Conservation (phyloP, 1,139 yeast species). For the Chernovozyma sophiae-reginae region DNA sequence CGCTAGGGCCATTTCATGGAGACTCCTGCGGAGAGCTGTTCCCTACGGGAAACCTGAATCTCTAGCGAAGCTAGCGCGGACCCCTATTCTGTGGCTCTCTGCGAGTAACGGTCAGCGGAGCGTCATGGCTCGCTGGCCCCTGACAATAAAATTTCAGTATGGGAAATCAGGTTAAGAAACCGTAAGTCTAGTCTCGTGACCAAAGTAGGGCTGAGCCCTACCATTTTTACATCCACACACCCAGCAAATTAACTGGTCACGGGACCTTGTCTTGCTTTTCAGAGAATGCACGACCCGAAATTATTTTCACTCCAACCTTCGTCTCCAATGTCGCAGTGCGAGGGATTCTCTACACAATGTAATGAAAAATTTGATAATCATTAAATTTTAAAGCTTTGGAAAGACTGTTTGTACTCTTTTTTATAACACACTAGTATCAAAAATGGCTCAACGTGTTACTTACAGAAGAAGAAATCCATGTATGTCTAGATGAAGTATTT, state of each 20-base stretch:
- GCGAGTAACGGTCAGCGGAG: too few species aligned
- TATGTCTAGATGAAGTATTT: slow-evolving; percentile 20
- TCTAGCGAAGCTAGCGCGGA: too few species aligned
- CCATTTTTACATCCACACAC: slow-evolving; percentile 3
- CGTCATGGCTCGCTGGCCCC: too few species aligned
- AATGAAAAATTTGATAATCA: slow-evolving; percentile 1
- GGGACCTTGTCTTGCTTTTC: slow-evolving; percentile 4
- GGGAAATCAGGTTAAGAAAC: too few species aligned
- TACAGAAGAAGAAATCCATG: slow-evolving; percentile 53
- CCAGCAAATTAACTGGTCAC: slow-evolving; percentile 1
- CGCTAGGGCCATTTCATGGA: too few species aligned
- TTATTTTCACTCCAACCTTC: slow-evolving; percentile 1
- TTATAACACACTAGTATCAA: slow-evolving; percentile 18
- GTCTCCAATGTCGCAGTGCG: background rate
- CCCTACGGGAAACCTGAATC: too few species aligned
- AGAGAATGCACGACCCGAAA: slow-evolving; percentile 7
- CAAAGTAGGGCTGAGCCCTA: slow-evolving; percentile 4
- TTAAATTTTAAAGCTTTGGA: background rate
- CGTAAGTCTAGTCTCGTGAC: background rate
- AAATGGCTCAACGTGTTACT: slow-evolving; percentile 52
- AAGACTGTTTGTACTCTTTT: slow-evolving; percentile 5
- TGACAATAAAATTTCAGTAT: too few species aligned
- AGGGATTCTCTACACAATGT: background rate
- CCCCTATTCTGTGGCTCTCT: too few species aligned
- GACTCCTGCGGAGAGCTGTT: too few species aligned